A percentile compares a stretch with the other conserved stretches of the same genome.
phyloP scores from a whole-genome alignment of 192 early-diverging fungal genomes.

The Gigaspora rosea region DNA sequence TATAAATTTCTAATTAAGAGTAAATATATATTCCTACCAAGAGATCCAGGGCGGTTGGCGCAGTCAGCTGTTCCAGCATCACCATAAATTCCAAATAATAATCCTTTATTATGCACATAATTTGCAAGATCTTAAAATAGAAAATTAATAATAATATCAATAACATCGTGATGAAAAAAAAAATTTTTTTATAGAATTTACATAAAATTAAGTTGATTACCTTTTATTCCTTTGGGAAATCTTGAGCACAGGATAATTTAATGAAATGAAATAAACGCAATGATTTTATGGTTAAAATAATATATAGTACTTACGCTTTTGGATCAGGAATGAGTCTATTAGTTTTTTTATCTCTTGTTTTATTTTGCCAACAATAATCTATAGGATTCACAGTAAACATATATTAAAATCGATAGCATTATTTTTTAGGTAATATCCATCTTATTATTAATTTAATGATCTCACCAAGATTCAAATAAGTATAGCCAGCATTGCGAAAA shows the following conservation, averaged over 20 bases:
- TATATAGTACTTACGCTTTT: conserved; percentile 22
- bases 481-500: conserved; percentile 50
- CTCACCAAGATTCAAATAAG: conserved; percentile 49
- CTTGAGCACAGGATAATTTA: neutral
- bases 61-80: conserved; percentile 53
- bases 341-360: no score
- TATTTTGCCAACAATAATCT: no score
- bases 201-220: neutral
- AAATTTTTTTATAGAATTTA: no score
- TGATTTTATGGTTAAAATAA: no score
- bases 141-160: neutral
- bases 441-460: no score
- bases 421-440: no score
- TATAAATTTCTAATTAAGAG: neutral
- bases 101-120: conserved; percentile 51
- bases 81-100: conserved; percentile 48
- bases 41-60: conserved; percentile 45
- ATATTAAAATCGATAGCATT: neutral
- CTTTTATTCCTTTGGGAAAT: conserved; percentile 8
- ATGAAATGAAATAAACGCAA: neutral
- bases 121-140: conserved; percentile 39
- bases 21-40: neutral
- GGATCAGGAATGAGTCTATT: no score
- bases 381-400: neutral
- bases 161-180: no score